Base-by-base conservation (phyloP, 2,329 filamentous ascomycete species). In the Rosellinia necatrix region DNA sequence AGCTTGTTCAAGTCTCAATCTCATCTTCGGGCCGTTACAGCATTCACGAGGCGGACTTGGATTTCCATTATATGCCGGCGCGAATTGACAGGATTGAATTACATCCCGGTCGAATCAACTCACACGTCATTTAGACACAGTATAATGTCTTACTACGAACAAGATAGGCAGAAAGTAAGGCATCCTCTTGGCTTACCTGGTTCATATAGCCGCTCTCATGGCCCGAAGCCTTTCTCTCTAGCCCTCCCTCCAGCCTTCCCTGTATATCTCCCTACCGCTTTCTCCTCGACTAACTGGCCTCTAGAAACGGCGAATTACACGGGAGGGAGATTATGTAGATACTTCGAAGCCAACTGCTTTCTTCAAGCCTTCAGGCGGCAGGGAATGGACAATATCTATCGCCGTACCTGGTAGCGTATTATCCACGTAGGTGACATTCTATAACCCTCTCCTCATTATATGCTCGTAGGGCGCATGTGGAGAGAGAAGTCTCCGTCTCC, bases 331-430 rank as follows among this genome's bases (percentile, higher is more conserved):
- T 60, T 65, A 65, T 56, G 68, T 76, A 22, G 80, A 84, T 61
- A 86, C 83, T 3, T 84, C 86, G 21, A 90, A 87, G 69, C 88
- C 88, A 3, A 86, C 85, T 4, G 85, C 87, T 7, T 75, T 87
- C 32, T 93, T 91, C 74, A 78, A 81, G 47, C 85, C 90, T 1
- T 79, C 75, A 0, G 78, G 80, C 41, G 85, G 87, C 30, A 79
- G 90, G 61, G 75, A 82, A 30, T 90, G 88, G 81, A 94, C 91
- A 0, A 70, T 94, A 15, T 92, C 88, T 37, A 80, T 94, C 29
- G 91, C 91, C 3, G 74, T 96, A 25, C 89, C 91, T 1, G 89
- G 88, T 29, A 93, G 89, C 69, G 84, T 94, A 40, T 81, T 93
- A 53, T 79, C 85, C 54, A 90, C 89, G 89, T 91, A 75, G 58